phyloP scores from a whole-genome alignment of 2,329 filamentous ascomycete species.

The Trichoderma sp. region DNA sequence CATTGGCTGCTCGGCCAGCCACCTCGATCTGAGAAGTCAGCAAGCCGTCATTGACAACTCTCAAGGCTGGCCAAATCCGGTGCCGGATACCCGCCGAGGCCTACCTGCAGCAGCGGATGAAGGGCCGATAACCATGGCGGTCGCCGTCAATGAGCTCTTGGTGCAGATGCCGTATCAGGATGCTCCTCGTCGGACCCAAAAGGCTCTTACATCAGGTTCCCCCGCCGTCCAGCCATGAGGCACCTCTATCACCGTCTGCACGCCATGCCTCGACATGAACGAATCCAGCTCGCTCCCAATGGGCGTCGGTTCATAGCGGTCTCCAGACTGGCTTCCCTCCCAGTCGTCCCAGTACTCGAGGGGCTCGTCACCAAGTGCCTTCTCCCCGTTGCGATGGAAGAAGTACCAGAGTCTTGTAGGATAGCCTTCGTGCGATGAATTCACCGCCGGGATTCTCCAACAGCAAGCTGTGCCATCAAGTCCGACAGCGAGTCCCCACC shows the following conservation, averaged over 20 bases:
- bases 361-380: not conserved
- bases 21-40: not conserved
- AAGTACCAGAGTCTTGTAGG: not conserved
- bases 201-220: not conserved
- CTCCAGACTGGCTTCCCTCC: not conserved
- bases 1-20: constrained; percentile 13
- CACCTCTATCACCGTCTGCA: no score
- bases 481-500: not conserved
- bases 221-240: not conserved
- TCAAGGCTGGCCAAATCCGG: not conserved
- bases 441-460: not conserved
- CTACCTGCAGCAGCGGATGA: not conserved
- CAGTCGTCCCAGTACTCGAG: not conserved
- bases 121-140: no score
- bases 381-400: not conserved
- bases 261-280: no score
- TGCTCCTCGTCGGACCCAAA: no score
- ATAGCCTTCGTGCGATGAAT: not conserved
- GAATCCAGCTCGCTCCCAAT: not conserved
- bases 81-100: not conserved
- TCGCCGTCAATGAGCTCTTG: no score
- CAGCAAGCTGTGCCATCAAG: not conserved
- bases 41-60: constrained; percentile 2
- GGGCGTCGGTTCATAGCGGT: not conserved
- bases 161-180: no score